phyloP scores from a whole-genome alignment of 2,329 filamentous ascomycete genomes.

The Ploettnerulaceae sp. region DNA sequence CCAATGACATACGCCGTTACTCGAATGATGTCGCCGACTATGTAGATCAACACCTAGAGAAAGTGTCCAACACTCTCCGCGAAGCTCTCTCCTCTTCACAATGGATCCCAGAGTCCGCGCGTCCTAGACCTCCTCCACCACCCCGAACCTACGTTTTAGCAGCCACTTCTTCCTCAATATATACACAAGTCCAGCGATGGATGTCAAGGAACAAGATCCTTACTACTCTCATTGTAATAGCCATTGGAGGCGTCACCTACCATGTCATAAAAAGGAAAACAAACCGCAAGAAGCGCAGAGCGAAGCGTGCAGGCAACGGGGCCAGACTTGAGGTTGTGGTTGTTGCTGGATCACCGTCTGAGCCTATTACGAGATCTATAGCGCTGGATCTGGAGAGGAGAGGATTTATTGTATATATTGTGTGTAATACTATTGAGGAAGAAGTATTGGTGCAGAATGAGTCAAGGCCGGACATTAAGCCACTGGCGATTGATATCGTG shows the following conservation, averaged over 20 bases:
- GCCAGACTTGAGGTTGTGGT: slow-evolving; percentile 83
- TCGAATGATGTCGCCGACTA: slow-evolving; percentile 70
- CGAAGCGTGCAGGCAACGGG: slow-evolving; percentile 74
- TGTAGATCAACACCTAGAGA: slow-evolving; percentile 76
- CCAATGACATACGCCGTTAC: slow-evolving; percentile 64
- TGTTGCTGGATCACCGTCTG: slow-evolving; percentile 79
- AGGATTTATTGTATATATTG: slow-evolving; percentile 90
- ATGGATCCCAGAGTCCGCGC: slow-evolving; percentile 69
- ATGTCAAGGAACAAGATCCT: slow-evolving; percentile 66
- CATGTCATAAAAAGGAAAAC: slow-evolving; percentile 49
- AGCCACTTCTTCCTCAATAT: slow-evolving; percentile 32
- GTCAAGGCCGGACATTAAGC: slow-evolving; percentile 73
- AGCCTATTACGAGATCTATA: slow-evolving; percentile 78
- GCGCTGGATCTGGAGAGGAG: slow-evolving; percentile 82
- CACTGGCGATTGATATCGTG: slow-evolving; percentile 76
- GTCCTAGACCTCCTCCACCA: slow-evolving; percentile 45
- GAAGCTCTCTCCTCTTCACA: slow-evolving; percentile 60
- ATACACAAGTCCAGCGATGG: slow-evolving; percentile 64
- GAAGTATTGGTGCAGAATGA: slow-evolving; percentile 73
- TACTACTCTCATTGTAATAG: slow-evolving; percentile 65
- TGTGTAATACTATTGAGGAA: slow-evolving; percentile 80
- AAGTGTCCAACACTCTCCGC: slow-evolving; percentile 64
- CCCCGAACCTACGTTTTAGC: slow-evolving; percentile 31
- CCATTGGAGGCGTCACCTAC: slow-evolving; percentile 61
- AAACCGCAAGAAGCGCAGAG: slow-evolving; percentile 61